Percentiles rank a stretch among this genome's conserved stretches.
phyloP scores from a whole-genome alignment of 1,284 basidiomycete species.

The Xerocomus amazonicus region DNA sequence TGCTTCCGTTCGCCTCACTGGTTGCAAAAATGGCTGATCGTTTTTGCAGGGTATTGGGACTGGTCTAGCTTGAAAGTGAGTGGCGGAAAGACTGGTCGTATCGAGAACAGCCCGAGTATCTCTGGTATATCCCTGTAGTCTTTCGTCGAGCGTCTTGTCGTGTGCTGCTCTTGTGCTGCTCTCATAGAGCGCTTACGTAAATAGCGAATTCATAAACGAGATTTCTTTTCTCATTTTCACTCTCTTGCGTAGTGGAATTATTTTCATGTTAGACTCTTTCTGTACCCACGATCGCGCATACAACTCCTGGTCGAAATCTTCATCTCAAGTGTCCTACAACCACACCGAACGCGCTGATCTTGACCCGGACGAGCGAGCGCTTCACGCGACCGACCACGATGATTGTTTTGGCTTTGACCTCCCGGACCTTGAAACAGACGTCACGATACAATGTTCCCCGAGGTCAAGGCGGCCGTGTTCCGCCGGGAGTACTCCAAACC shows the following conservation, averaged over 20 bases:
- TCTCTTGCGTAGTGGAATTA: no score
- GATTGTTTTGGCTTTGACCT: not conserved
- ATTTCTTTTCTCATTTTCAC: no score
- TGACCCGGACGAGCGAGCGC: not conserved
- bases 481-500: conserved; percentile 9
- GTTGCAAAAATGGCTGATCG: not conserved
- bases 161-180: no score
- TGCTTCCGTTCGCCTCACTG: not conserved
- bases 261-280: not conserved
- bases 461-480: not conserved
- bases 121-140: conserved; percentile 33
- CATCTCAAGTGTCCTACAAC: no score
- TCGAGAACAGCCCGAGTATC: conserved; percentile 36
- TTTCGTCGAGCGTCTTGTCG: no score
- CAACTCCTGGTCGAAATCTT: no score
- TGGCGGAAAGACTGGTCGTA: conserved; percentile 42
- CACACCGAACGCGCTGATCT: no score
- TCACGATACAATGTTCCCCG: not conserved
- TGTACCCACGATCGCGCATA: conserved; percentile 4
- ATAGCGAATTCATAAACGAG: no score
- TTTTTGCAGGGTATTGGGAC: conserved; percentile 46
- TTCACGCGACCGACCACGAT: not conserved
- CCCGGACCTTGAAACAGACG: conserved; percentile 1
- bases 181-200: not conserved
- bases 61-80: conserved; percentile 46